Evolutionary conservation across 441 rosid species (phyloP).

Genomic region (Populus hybrid): DNA sequence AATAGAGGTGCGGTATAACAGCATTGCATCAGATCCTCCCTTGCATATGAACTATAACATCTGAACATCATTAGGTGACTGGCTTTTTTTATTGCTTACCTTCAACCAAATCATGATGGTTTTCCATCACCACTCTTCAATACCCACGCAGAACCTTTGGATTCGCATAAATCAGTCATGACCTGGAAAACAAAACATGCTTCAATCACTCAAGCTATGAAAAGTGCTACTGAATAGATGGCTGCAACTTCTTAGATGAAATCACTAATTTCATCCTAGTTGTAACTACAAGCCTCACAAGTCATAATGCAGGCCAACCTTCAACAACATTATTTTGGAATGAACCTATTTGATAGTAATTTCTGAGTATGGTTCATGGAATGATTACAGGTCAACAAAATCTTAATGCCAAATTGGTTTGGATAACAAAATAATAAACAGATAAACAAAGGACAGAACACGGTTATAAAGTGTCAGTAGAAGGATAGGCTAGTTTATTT

Average conservation of each 20-base stretch:
- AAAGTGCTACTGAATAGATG: background rate
- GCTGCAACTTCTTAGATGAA: background rate
- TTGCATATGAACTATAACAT: background rate
- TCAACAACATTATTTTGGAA: background rate
- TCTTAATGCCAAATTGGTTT: no score
- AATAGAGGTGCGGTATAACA: background rate
- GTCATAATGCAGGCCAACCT: background rate
- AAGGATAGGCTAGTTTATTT: background rate
- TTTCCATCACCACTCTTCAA: constrained; percentile 51
- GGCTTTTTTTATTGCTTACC: background rate
- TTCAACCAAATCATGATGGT: constrained; percentile 19
- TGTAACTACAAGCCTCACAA: background rate
- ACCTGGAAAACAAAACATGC: constrained; percentile 41
- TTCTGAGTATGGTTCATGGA: background rate
- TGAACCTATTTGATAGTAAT: background rate
- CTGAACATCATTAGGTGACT: background rate
- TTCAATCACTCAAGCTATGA: background rate
- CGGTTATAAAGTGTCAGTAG: no score
- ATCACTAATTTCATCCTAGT: background rate
- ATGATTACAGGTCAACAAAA: background rate
- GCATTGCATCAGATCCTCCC: background rate
- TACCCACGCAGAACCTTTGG: constrained; percentile 59
- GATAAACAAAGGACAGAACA: background rate
- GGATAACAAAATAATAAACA: background rate
- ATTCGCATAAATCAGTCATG: constrained; percentile 67